Evolutionary conservation across 2,329 filamentous ascomycete genomes (phyloP).

Genomic region (Aspergillus chevalieri): DNA sequence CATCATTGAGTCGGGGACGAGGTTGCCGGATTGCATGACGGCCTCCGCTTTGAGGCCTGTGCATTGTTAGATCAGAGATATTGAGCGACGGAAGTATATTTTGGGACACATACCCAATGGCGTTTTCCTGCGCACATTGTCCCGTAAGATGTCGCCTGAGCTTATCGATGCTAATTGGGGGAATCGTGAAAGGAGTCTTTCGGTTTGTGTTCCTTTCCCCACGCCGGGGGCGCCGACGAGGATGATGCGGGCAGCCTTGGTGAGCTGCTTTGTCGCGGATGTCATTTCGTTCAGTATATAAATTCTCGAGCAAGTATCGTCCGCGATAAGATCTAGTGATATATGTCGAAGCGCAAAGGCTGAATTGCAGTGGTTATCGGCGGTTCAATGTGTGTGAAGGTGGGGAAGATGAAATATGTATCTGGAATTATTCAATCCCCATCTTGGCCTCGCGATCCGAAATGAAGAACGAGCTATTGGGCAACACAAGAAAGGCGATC

Average conservation of each 20-base stretch:
- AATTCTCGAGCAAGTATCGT: not conserved
- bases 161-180: conserved; percentile 86
- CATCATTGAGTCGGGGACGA: conserved; percentile 91
- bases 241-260: conserved; percentile 82
- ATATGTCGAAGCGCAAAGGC: not conserved
- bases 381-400: no score
- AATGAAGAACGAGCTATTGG: no score
- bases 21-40: conserved; percentile 76
- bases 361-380: not conserved
- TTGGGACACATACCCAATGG: conserved; percentile 60
- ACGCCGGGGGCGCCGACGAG: conserved; percentile 94
- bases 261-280: conserved; percentile 49
- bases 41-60: conserved; percentile 83
- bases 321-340: not conserved
- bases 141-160: conserved; percentile 83
- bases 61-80: conserved; percentile 8
- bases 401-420: not conserved
- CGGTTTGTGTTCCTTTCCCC: conserved; percentile 92
- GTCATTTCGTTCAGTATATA: conserved; percentile 19
- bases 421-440: conserved; percentile 5
- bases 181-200: conserved; percentile 78
- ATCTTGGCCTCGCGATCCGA: conserved; percentile 2
- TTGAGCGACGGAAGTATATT: not conserved
- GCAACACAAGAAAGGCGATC: not conserved
- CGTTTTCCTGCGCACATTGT: conserved; percentile 86